Conservation (phyloP, 257 asterid species). For the Thymus mandschuricus region DNA sequence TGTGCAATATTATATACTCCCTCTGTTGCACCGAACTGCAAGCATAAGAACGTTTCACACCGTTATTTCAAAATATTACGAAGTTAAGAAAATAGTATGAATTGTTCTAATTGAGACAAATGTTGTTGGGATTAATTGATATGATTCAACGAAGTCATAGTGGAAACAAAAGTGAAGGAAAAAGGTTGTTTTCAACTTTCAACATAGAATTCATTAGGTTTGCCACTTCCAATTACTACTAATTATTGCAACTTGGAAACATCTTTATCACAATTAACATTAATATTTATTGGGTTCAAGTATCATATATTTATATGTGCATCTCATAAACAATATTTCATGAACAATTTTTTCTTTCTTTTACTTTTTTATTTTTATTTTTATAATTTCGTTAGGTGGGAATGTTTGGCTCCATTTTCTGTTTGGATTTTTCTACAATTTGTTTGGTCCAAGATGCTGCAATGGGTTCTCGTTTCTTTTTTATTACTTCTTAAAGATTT, state of each 20-base stretch:
- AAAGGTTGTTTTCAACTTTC: slow-evolving; percentile 21
- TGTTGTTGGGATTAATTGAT: neutral
- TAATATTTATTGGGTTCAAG: neutral
- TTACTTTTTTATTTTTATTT: neutral
- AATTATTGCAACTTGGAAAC: slow-evolving; percentile 35
- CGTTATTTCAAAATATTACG: too few species aligned
- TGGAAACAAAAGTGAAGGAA: slow-evolving; percentile 24
- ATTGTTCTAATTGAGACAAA: neutral
- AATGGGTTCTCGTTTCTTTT: neutral
- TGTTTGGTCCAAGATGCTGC: slow-evolving; percentile 15
- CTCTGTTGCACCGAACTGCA: too few species aligned
- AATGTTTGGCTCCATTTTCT: neutral
- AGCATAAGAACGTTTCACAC: too few species aligned
- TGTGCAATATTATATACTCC: too few species aligned
- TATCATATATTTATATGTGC: slow-evolving; percentile 4
- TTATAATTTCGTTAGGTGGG: neutral
- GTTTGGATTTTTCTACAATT: slow-evolving; percentile 13
- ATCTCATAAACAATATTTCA: neutral
- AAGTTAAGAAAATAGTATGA: too few species aligned
- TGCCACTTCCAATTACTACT: slow-evolving; percentile 36
- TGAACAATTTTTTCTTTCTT: neutral
- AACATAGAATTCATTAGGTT: slow-evolving; percentile 42
- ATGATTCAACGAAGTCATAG: slow-evolving; percentile 8
- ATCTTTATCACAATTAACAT: slow-evolving; percentile 30
- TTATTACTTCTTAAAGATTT: neutral